These are phyloP conservation scores for Trichoderma sp. DNA, from an alignment of 2,329 filamentous ascomycete genomes.

Conservation along the genomic window DNA sequence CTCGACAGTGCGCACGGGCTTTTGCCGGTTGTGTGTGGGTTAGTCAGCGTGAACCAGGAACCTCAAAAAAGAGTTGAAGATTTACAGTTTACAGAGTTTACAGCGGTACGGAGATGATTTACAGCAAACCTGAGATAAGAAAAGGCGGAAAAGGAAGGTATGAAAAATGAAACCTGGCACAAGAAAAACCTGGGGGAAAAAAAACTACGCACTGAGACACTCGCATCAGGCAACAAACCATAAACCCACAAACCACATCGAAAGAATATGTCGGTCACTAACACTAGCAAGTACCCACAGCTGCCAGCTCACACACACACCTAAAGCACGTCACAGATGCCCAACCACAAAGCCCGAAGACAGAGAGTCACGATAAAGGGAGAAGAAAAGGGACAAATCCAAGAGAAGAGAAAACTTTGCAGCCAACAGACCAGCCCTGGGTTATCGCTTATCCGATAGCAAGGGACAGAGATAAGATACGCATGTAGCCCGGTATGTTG, in stretches of 20 bases:
- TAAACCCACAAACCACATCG: background rate
- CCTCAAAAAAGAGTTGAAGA: background rate
- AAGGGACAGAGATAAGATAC: background rate
- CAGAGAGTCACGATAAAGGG: background rate
- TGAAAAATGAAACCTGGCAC: background rate
- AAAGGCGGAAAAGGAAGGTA: background rate
- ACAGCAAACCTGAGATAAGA: background rate
- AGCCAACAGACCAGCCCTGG: background rate
- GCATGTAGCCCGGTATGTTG: background rate
- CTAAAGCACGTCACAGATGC: constrained; percentile 17
- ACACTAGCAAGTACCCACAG: constrained; percentile 12
- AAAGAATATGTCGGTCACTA: background rate
- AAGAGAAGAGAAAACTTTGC: background rate
- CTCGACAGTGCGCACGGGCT: constrained; percentile 8
- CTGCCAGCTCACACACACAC: constrained; percentile 16
- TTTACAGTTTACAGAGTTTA: too few species aligned
- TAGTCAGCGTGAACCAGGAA: constrained; percentile 1
- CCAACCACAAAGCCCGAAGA: constrained; percentile 12
- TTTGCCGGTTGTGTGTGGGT: background rate
- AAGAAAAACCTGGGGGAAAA: background rate
- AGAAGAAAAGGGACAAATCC: background rate
- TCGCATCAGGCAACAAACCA: background rate
- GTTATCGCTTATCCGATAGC: background rate
- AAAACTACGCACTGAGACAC: background rate
- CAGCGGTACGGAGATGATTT: background rate